A percentile compares a stretch with the other conserved stretches of the same genome.
Conservation (phyloP, 768 basidiomycete species). For the Termitomyces sp. region DNA sequence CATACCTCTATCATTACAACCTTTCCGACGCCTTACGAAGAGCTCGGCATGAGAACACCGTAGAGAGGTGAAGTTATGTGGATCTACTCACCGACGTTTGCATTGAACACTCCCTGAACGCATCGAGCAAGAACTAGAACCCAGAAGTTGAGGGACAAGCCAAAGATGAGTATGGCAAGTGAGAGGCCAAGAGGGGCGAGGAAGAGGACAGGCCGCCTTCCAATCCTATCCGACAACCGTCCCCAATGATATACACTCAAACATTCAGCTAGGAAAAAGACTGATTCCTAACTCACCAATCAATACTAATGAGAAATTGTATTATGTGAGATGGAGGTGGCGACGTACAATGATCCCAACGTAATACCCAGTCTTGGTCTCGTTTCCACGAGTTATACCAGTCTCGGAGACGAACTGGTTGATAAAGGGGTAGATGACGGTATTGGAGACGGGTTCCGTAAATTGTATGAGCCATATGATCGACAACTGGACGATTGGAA, state of each 20-base stretch:
- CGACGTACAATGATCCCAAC: conserved; percentile 38
- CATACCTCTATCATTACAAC: conserved; percentile 5
- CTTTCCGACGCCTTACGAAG: background rate
- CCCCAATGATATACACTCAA: conserved; percentile 28
- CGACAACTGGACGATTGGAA: conserved; percentile 28
- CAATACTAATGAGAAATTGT: background rate
- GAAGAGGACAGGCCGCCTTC: conserved; percentile 28
- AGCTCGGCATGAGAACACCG: background rate
- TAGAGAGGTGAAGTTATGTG: background rate
- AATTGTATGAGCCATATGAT: conserved; percentile 27
- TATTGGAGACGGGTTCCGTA: conserved; percentile 21
- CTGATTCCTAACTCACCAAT: conserved; percentile 24
- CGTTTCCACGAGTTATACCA: conserved; percentile 36
- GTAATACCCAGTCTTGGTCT: conserved; percentile 38
- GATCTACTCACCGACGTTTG: conserved; percentile 27
- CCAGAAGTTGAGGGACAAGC: conserved; percentile 25
- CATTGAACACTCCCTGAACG: conserved; percentile 30
- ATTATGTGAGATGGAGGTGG: background rate
- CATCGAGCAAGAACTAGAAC: conserved; percentile 21
- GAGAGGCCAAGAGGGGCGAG: conserved; percentile 26
- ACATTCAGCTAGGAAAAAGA: conserved; percentile 30
- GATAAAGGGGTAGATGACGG: conserved; percentile 40
- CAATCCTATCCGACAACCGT: conserved; percentile 28
- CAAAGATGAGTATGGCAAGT: conserved; percentile 25
- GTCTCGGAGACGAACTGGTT: conserved; percentile 36